Conservation (phyloP, 2,329 filamentous ascomycete genomes). For the Colletotrichum lentis region DNA sequence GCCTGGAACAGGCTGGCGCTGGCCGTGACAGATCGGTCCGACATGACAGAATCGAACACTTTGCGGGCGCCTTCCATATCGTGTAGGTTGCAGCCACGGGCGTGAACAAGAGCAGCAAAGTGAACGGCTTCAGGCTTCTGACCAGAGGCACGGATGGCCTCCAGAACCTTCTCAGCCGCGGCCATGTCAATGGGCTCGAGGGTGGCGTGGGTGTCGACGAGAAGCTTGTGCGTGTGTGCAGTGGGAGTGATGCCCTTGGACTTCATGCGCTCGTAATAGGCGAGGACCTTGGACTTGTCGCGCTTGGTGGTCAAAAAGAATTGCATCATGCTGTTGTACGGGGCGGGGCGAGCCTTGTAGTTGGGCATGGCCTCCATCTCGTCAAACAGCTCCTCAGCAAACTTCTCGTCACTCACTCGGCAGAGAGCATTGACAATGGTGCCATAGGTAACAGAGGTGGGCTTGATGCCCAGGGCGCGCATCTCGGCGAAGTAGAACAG, state of each 20-base stretch:
- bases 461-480: slow-evolving; percentile 89
- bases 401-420: slow-evolving; percentile 96
- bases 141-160: slow-evolving; percentile 76
- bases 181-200: slow-evolving; percentile 90
- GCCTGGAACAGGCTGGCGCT: slow-evolving; percentile 94
- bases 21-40: slow-evolving; percentile 70
- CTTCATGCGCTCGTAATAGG: slow-evolving; percentile 96
- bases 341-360: slow-evolving; percentile 96
- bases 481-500: slow-evolving; percentile 98
- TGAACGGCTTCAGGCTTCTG: slow-evolving; percentile 89
- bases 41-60: slow-evolving; percentile 83
- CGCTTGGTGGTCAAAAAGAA: slow-evolving; percentile 98
- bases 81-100: slow-evolving; percentile 91
- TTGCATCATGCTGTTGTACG: slow-evolving; percentile 99
- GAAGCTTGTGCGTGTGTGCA: slow-evolving; percentile 95
- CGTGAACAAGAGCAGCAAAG: slow-evolving; percentile 94
- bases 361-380: slow-evolving; percentile 99
- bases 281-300: slow-evolving; percentile 90
- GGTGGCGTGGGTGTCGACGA: slow-evolving; percentile 94
- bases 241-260: slow-evolving; percentile 87
- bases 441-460: slow-evolving; percentile 96
- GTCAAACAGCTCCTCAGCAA: slow-evolving; percentile 96
- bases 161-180: slow-evolving; percentile 84
- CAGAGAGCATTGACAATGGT: slow-evolving; percentile 98
- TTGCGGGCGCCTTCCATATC: slow-evolving; percentile 84